These are phyloP conservation scores for Goniomonas avonlea DNA, from an alignment of 78 protist genomes.

Conservation along the genomic window DNA sequence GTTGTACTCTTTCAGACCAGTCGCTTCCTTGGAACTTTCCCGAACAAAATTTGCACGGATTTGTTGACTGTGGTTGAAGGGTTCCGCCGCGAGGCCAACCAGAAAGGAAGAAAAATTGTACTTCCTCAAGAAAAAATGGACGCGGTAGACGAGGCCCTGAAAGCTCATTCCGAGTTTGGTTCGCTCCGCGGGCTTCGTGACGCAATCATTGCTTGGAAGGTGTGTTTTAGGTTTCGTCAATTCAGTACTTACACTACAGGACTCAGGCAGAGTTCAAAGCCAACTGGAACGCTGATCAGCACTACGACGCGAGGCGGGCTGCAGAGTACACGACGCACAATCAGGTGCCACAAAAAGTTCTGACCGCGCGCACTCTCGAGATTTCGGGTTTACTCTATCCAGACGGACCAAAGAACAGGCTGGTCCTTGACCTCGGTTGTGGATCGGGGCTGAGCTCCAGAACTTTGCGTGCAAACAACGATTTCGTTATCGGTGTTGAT, in stretches of 20 bases:
- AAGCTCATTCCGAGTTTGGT: background rate
- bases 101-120: too few species aligned
- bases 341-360: background rate
- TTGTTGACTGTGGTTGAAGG: too few species aligned
- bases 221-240: too few species aligned
- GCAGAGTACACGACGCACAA: background rate
- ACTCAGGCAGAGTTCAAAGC: background rate
- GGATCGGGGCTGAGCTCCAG: background rate
- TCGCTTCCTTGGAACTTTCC: too few species aligned
- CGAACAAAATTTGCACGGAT: too few species aligned
- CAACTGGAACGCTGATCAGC: too few species aligned
- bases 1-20: too few species aligned
- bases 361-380: background rate
- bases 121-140: too few species aligned
- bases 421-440: background rate
- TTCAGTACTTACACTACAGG: background rate
- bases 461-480: too few species aligned
- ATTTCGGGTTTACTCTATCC: background rate
- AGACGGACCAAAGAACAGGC: background rate
- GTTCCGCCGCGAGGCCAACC: too few species aligned
- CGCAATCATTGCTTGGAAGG: background rate
- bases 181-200: background rate
- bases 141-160: background rate
- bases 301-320: background rate
- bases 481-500: background rate